Percentiles rank a stretch among this genome's conserved stretches.
phyloP scores from a whole-genome alignment of 176 grass and related monocot genomes.

The Ampelocalamus luodianensis region DNA sequence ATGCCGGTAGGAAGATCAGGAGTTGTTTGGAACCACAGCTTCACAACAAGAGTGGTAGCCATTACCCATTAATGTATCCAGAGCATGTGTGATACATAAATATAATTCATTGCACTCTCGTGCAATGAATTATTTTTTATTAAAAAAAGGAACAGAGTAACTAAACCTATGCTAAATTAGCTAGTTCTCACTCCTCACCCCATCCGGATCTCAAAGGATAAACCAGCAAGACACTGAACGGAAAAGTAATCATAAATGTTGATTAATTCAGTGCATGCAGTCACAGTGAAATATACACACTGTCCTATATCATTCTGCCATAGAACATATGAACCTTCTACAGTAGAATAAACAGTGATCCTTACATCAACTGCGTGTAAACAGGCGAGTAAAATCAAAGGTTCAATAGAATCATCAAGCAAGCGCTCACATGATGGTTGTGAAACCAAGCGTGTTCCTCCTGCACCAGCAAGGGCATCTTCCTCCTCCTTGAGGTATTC shows the following conservation, averaged over 20 bases:
- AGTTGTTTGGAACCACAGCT: background rate
- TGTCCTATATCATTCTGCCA: background rate
- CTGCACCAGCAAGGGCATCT: slow-evolving; percentile 62
- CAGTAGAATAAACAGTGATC: background rate
- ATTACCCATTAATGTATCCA: background rate
- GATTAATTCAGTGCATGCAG: background rate
- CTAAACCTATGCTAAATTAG: slow-evolving; percentile 13
- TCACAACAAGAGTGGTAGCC: background rate
- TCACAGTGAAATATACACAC: background rate
- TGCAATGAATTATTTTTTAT: background rate
- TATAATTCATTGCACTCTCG: background rate
- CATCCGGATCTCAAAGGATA: slow-evolving; percentile 6
- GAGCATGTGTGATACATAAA: background rate
- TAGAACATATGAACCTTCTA: slow-evolving; percentile 19
- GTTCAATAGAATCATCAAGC: slow-evolving; percentile 35
- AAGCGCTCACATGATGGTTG: slow-evolving; percentile 73
- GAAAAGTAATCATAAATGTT: slow-evolving; percentile 12
- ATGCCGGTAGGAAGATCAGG: background rate
- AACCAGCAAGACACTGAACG: background rate
- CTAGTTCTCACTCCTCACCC: background rate
- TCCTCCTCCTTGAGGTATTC: slow-evolving; percentile 87
- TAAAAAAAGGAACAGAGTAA: background rate
- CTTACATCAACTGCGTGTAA: slow-evolving; percentile 23
- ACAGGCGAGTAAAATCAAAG: slow-evolving; percentile 13
- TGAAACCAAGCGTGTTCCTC: slow-evolving; percentile 65